A percentile compares a stretch with the other conserved stretches of the same genome.
These are phyloP conservation scores for Pseudogymnoascus sp. DNA, from an alignment of 2,329 filamentous ascomycete species.

Conservation along the genomic window DNA sequence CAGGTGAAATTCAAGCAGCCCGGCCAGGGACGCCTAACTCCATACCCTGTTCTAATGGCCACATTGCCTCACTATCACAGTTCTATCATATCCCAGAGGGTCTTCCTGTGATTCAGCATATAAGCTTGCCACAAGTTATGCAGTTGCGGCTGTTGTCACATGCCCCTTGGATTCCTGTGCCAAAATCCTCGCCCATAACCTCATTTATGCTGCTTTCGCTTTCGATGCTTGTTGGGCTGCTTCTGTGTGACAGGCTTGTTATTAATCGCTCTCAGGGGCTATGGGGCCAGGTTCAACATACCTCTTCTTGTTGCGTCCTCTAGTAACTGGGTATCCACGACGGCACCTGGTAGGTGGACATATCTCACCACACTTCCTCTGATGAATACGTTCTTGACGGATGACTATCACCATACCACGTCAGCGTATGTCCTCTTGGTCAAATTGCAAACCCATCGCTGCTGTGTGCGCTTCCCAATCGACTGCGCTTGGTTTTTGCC, in stretches of 20 bases:
- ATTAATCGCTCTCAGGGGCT: slow-evolving; percentile 12
- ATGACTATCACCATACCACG: slow-evolving; percentile 38
- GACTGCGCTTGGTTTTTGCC: not conserved
- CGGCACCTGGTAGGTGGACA: slow-evolving; percentile 58
- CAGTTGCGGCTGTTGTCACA: not conserved
- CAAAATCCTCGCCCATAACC: not conserved
- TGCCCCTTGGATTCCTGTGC: not conserved
- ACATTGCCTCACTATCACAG: not conserved
- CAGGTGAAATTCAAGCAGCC: slow-evolving; percentile 6
- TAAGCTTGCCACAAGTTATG: not conserved
- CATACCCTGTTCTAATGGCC: slow-evolving; percentile 7
- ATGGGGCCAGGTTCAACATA: slow-evolving; percentile 26
- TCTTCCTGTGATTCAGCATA: not conserved
- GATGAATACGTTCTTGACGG: slow-evolving; percentile 70
- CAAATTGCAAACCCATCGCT: not conserved
- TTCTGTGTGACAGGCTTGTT: slow-evolving; percentile 30
- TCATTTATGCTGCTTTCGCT: slow-evolving; percentile 25
- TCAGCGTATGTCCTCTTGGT: not conserved
- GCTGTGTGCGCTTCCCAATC: not conserved
- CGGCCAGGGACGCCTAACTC: slow-evolving; percentile 9
- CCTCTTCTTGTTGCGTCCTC: slow-evolving; percentile 63
- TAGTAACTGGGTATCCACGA: slow-evolving; percentile 60
- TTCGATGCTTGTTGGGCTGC: slow-evolving; percentile 42
- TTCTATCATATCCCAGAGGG: slow-evolving; percentile 1
- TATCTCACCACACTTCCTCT: slow-evolving; percentile 67